Evolutionary conservation across 1,139 yeast genomes (phyloP), one percentile per base, ranked within the genome.

Genomic region (Nakaseomyces sp.): DNA sequence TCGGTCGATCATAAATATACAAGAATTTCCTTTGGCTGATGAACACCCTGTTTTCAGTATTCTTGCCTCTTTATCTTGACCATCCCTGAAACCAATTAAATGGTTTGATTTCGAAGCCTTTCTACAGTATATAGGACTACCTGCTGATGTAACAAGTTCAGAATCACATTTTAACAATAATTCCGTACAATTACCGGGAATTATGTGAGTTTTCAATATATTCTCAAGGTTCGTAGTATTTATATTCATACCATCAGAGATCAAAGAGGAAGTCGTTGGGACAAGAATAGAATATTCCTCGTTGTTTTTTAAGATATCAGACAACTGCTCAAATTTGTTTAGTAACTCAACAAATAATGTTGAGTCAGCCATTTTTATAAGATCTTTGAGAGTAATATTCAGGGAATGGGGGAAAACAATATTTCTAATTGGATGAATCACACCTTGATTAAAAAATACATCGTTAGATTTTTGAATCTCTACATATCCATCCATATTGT

Each of bases 361-460:
- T 24, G 68, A 65, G 16, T 69, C 76, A 3, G 77, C 69, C 3
- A 79, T 72, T 3, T 61, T 61, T 1, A 89, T 66, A 42, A 91
- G 68, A 45, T 86, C 82, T 1, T 52, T 45, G 15, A 85, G 65
- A 0, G 80, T 63, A 3, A 91, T 73, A 8, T 68, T 61, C 26
- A 89, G 64, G 26, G 67, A 62, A 0, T 65, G 61, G 0, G 96
- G 95, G 8, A 87, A 64, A 1, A 76, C 57, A 0, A 86, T 69
- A 9, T 71, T 63, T 38, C 71, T 66, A 5, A 84, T 67, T 1
- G 89, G 77, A 58, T 88, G 97, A 2, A 86, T 76, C 0, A 89
- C 96, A 0, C 97, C 98, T 57, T 83, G 81, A 49, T 76, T 79
- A 60, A 85, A 89, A 15, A 91, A 60, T 7, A 87, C 72, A 59